These are phyloP conservation scores for Backusella sp. DNA, from an alignment of 192 early-diverging fungal genomes.

Conservation along the genomic window DNA sequence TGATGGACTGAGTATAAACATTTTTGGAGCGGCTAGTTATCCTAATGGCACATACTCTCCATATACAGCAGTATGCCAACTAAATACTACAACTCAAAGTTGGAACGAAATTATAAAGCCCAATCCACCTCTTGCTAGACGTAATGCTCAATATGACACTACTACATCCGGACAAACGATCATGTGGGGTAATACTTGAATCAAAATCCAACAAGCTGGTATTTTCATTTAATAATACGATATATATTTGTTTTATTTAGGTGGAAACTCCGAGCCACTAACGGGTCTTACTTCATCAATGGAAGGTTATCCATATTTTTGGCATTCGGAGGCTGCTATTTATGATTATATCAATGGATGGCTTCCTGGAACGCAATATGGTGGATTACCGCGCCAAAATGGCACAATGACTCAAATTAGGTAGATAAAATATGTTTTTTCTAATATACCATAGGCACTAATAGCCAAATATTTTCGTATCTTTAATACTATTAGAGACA, in stretches of 20 bases:
- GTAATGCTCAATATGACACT: neutral
- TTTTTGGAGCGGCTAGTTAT: constrained; percentile 1
- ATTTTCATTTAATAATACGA: neutral
- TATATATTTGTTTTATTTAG: neutral
- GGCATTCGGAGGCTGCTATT: constrained; percentile 11
- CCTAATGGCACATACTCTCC: constrained; percentile 9
- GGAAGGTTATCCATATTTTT: neutral
- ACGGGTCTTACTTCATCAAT: neutral
- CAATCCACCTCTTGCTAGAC: constrained; percentile 9
- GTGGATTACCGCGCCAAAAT: constrained; percentile 5
- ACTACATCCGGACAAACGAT: constrained; percentile 6
- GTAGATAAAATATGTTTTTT: neutral
- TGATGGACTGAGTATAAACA: constrained; percentile 8
- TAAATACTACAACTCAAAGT: neutral
- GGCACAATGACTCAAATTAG: constrained; percentile 9
- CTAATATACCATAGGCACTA: neutral
- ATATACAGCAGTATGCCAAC: constrained; percentile 1
- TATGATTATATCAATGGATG: constrained; percentile 5
- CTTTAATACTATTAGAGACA: constrained; percentile 1
- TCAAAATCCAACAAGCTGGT: neutral
- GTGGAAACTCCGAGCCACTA: constrained; percentile 9
- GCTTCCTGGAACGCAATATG: constrained; percentile 6
- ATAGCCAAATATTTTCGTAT: neutral
- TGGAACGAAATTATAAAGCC: neutral
- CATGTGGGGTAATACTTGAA: neutral